Conservation (phyloP, 768 basidiomycete genomes). For the Lactifluus subvellereus region DNA sequence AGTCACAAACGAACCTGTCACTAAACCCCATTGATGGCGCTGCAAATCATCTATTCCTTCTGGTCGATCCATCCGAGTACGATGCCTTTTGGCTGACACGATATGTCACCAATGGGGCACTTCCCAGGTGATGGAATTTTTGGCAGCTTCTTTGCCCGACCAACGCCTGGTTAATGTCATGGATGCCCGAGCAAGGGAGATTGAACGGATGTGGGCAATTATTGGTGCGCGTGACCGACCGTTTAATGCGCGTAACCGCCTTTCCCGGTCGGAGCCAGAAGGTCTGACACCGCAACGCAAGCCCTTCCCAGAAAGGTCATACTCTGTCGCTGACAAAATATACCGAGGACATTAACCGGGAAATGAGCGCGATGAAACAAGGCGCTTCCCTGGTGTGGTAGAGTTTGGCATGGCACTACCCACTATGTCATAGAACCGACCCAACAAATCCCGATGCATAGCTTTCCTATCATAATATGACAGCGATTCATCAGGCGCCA, state of each 20-base stretch:
- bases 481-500: not conserved
- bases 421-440: not conserved
- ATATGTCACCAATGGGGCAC: not conserved
- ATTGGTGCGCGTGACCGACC: not conserved
- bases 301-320: not conserved
- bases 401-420: not conserved
- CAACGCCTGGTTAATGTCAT: not conserved
- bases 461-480: not conserved
- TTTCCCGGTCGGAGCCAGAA: not conserved
- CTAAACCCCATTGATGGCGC: not conserved
- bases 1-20: not conserved
- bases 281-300: not conserved
- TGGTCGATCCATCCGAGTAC: conserved; percentile 5
- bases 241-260: not conserved
- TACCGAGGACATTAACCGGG: not conserved
- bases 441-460: not conserved
- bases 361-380: not conserved
- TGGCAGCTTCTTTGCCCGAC: not conserved
- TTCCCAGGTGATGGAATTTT: not conserved
- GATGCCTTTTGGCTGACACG: not conserved
- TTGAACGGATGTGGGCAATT: not conserved
- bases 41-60: not conserved
- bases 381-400: not conserved
- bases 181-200: not conserved
- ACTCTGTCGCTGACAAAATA: not conserved